A percentile compares a stretch with the other conserved stretches of the same genome.
These are phyloP conservation scores for Epicoccum nigrum DNA, from an alignment of 2,329 filamentous ascomycete species.

Conservation along the genomic window DNA sequence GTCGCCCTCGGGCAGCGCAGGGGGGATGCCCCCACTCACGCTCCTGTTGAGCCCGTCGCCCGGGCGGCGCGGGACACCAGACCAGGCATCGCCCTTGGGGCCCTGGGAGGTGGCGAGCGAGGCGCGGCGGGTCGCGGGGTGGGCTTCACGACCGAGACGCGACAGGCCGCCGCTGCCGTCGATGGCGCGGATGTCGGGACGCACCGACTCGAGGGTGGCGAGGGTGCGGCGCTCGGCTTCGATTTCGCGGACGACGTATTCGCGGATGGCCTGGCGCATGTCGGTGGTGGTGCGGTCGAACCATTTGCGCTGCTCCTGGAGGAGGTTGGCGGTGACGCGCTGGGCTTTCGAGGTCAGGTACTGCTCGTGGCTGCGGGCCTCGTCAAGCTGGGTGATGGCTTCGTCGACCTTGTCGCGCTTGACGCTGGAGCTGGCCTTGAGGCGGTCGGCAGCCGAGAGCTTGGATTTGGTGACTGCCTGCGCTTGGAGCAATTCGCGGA, in stretches of 20 bases:
- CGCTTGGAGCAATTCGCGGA: slow-evolving; percentile 89
- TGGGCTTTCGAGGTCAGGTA: slow-evolving; percentile 85
- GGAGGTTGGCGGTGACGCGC: slow-evolving; percentile 85
- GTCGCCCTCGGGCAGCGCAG: slow-evolving; percentile 64
- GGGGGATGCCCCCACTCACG: slow-evolving; percentile 73
- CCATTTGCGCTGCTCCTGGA: slow-evolving; percentile 89
- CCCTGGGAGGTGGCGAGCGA: slow-evolving; percentile 88
- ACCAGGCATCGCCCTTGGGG: slow-evolving; percentile 98
- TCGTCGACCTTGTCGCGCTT: slow-evolving; percentile 96
- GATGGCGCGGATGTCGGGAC: slow-evolving; percentile 90
- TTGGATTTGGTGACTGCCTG: slow-evolving; percentile 84
- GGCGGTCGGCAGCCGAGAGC: slow-evolving; percentile 81
- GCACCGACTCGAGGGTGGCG: slow-evolving; percentile 89
- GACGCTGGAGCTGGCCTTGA: slow-evolving; percentile 86
- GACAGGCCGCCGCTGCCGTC: slow-evolving; percentile 89
- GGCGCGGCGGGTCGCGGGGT: slow-evolving; percentile 74
- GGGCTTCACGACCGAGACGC: slow-evolving; percentile 84
- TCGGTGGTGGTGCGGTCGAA: slow-evolving; percentile 86
- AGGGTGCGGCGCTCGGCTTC: slow-evolving; percentile 92
- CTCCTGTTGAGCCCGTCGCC: slow-evolving; percentile 76
- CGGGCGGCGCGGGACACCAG: slow-evolving; percentile 82
- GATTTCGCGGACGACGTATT: slow-evolving; percentile 93
- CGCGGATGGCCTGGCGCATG: slow-evolving; percentile 79
- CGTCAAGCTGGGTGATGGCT: slow-evolving; percentile 88
- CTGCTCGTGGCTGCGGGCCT: slow-evolving; percentile 80